Base-by-base conservation (phyloP, 306 rosid species). In the Crotalaria pallida region DNA sequence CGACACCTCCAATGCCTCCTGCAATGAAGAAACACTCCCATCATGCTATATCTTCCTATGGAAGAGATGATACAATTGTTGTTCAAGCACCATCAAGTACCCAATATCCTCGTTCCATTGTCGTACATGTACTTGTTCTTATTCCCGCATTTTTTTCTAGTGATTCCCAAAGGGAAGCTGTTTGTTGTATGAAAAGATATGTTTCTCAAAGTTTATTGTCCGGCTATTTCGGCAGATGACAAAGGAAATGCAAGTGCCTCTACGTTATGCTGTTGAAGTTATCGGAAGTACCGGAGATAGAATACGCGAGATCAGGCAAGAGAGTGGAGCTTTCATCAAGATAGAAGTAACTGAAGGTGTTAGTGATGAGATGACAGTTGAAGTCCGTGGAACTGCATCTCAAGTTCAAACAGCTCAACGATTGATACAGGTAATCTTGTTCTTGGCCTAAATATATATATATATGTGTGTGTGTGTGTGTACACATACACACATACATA, bases 291-390 rank as follows among this genome's bases (percentile, higher is more conserved):
- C 96, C 34, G 97, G 99, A 71, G 79, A 96, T 7, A 91, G 84
- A 79, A 91, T 91, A 80, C 91, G 99, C 82, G 91, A 95, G 81
- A 95, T 91, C 51, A 86, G 99, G 69, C 84, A 97, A 22, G 96
- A 90, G 50, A 95, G 99, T 76, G 97, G 97, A 58, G 96, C 99
- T 45, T 89, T 96, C 22, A 96, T 95, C 48, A 81, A 97, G n/a
- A 91, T 95, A 27, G 96, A 95, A 80, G 99, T 91, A 85, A 83
- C 97, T 3, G 82, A 96, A 82, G 99, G 97, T 72, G 97, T 89
- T 78, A 97, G 96, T 31, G 94, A 93, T 61, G 97, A 95, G 83
- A 95, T 95, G 99, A 95, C 99, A 10, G 99, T 91, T 77, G 99
- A 95, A 77, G 84, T 95, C 52, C 89, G 96, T 77, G 97, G 99